Evolutionary conservation across 1,284 basidiomycete species (phyloP), one percentile per base, ranked within the genome.

Genomic region (Microbotryum silenes-acaulis): DNA sequence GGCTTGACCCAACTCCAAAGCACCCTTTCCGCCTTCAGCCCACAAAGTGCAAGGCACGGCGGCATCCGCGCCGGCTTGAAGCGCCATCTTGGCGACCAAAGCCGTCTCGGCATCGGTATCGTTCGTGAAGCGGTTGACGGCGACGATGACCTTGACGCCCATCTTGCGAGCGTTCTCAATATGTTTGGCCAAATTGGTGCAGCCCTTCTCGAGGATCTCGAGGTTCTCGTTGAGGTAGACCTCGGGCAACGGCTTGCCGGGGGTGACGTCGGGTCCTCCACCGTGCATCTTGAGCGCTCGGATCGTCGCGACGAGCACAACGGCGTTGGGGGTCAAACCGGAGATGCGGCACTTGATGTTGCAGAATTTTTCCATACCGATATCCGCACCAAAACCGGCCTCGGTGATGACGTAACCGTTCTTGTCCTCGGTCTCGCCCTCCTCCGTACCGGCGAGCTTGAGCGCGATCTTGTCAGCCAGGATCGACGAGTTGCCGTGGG

Each of bases 231-330:
- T 87, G 65, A 89, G 88, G 77, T 98, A 98, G 50, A 91, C 92
- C 53, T 91, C 89, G 70, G 88, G 86, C 46, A 98, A 82, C 27
- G 93, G 85, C 78, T 97, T 97, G 62, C 94, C 96, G 33, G 96
- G 94, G 4, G 90, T 88, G 48, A 98, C 96, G 56, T 97, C 92
- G 3, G 94, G 96, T 69, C 91, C 96, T 63, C 94, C 94, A 57
- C 94, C 94, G 76, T 98, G 94, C 90, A 97, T 98, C 83, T 98
- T 98, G 68, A 98, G 80, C 23, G 94, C 94, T 67, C 94, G 88
- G 47, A 96, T 94, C 1, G 94, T 98, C 2, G 96, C 96, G 56
- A 98, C 94, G 69, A 98, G 89, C 65, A 98, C 85, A 42, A 88
- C 88, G 2, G 92, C 94, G 76, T 98, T 91, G 20, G 96, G 96